A percentile compares a stretch with the other conserved stretches of the same genome.
Evolutionary conservation across 2,329 filamentous ascomycete genomes (phyloP).

Genomic region (Penicillium sp.): DNA sequence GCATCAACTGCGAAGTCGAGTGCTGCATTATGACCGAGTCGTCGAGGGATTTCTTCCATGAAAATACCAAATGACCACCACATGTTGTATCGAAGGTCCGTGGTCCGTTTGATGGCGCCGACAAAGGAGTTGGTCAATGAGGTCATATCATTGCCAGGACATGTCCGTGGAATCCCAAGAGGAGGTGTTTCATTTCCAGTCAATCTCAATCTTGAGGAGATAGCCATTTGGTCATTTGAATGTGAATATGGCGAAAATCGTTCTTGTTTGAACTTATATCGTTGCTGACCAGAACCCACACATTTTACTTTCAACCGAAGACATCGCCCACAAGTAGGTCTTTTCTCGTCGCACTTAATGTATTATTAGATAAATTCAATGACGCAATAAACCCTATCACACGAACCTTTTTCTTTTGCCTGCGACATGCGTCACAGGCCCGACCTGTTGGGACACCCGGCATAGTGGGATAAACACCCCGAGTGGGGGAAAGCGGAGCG

Average conservation of each 20-base stretch:
- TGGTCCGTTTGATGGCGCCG: constrained; percentile 34
- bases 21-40: constrained; percentile 48
- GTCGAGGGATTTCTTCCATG: constrained; percentile 46
- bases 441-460: constrained; percentile 53
- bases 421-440: constrained; percentile 53
- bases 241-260: constrained; percentile 11
- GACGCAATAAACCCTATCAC: too few species aligned
- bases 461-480: constrained; percentile 36
- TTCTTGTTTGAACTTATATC: constrained; percentile 52
- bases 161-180: constrained; percentile 4
- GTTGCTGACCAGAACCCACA: constrained; percentile 48
- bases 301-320: constrained; percentile 47
- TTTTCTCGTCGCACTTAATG: constrained; percentile 48
- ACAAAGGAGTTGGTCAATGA: constrained; percentile 36
- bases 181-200: background rate
- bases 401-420: constrained; percentile 55
- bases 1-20: constrained; percentile 44
- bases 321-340: constrained; percentile 49
- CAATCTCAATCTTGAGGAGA: background rate
- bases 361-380: background rate
- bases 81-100: constrained; percentile 50
- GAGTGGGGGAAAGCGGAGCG: background rate
- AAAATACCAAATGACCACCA: constrained; percentile 49
- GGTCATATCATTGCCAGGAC: constrained; percentile 36
- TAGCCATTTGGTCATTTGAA: background rate